A percentile compares a stretch with the other conserved stretches of the same genome.
Conservation (phyloP, 192 early-diverging fungal species). For the Cladochytrium replicatum region DNA sequence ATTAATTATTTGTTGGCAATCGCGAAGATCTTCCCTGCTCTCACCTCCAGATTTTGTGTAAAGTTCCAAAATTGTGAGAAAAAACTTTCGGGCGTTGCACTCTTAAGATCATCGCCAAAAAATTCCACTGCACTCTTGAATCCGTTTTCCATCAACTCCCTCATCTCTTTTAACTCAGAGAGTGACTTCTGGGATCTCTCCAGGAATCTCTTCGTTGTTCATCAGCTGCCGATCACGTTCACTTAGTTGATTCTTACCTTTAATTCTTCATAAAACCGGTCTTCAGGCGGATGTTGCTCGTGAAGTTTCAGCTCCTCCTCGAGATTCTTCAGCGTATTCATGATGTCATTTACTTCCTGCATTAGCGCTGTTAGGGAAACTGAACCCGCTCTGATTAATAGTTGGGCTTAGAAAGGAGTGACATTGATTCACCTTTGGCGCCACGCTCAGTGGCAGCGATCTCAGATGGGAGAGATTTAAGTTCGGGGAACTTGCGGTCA, state of each 20-base stretch:
- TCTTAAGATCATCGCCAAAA: conserved; percentile 24
- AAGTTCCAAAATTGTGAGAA: conserved; percentile 16
- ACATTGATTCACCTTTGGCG: conserved; percentile 9
- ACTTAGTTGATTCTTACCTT: conserved; percentile 3
- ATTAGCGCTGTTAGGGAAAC: conserved; percentile 12
- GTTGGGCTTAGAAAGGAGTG: not conserved
- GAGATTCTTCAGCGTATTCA: conserved; percentile 1
- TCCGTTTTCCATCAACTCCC: conserved; percentile 16
- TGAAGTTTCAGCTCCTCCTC: conserved; percentile 11
- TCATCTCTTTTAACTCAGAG: conserved; percentile 9
- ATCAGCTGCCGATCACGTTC: too few relatives aligned
- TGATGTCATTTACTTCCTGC: conserved; percentile 16
- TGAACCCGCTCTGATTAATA: not conserved
- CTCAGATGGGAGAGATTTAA: conserved; percentile 16
- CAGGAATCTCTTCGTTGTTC: conserved; percentile 24
- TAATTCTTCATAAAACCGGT: not conserved
- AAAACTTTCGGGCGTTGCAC: conserved; percentile 17
- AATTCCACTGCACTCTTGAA: conserved; percentile 21
- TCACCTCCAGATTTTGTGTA: conserved; percentile 13
- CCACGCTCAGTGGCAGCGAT: conserved; percentile 19
- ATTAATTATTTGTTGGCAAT: not conserved
- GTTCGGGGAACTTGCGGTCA: conserved; percentile 21
- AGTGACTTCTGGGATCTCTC: conserved; percentile 4
- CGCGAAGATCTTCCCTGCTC: not conserved
- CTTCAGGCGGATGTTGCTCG: not conserved